A percentile compares a stretch with the other conserved stretches of the same genome.
Conservation (phyloP, 225 moss, liverwort and hornwort species). For the Lunularia cruciata region DNA sequence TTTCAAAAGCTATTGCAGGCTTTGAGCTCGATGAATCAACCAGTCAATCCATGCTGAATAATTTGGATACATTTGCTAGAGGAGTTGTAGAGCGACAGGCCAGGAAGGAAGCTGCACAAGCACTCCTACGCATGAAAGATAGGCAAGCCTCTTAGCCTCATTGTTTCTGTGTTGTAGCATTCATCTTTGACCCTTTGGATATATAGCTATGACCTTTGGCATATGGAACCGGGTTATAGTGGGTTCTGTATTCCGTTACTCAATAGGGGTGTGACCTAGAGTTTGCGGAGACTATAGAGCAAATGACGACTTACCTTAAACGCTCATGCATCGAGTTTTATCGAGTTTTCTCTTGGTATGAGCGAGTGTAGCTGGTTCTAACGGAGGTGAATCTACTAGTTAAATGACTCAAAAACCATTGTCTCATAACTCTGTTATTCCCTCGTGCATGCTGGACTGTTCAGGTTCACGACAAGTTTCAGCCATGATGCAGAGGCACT, state of each 20-base stretch:
- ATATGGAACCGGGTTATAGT: no score
- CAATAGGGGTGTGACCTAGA: no score
- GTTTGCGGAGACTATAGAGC: no score
- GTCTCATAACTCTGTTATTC: no score
- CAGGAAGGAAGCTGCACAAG: constrained; percentile 79
- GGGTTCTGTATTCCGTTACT: no score
- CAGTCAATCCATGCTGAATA: constrained; percentile 33
- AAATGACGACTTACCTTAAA: no score
- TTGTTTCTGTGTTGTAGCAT: neutral
- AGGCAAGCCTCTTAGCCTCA: constrained; percentile 23
- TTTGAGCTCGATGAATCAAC: constrained; percentile 67
- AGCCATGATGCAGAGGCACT: constrained; percentile 85
- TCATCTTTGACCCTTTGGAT: neutral
- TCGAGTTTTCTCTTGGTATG: no score
- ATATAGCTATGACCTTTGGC: no score
- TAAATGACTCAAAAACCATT: no score
- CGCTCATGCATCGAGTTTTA: no score
- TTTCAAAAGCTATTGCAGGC: constrained; percentile 57
- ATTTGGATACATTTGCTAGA: constrained; percentile 50
- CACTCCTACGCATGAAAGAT: constrained; percentile 81
- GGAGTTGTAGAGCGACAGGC: constrained; percentile 73
- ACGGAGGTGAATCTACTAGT: no score
- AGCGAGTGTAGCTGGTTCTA: no score
- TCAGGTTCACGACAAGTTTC: constrained; percentile 74
- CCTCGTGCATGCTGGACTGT: neutral